Conservation (phyloP, 352 stramenopile species). For the Plasmopara viticola region DNA sequence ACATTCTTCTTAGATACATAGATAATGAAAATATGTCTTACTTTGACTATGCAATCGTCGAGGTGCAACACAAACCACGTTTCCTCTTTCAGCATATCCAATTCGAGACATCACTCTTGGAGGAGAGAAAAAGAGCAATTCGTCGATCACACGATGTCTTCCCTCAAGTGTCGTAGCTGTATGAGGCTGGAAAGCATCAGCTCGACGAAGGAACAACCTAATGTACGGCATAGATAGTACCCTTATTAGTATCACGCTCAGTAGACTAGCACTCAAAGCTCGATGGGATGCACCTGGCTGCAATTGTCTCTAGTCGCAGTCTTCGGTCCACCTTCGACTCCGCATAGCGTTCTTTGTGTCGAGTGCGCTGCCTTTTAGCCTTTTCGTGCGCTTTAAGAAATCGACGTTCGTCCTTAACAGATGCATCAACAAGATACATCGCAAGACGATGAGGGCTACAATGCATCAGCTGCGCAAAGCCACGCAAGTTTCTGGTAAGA, state of each 20-base stretch:
- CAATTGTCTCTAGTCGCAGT: constrained; percentile 22
- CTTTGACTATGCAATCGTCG: background rate
- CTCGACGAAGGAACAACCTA: constrained; percentile 16
- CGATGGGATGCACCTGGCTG: constrained; percentile 17
- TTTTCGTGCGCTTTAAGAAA: constrained; percentile 11
- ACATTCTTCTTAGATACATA: background rate
- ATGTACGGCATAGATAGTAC: background rate
- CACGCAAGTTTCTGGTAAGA: constrained; percentile 21
- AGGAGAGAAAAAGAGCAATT: constrained; percentile 32
- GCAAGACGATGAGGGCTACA: constrained; percentile 16
- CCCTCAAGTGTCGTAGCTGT: constrained; percentile 12
- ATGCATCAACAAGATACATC: constrained; percentile 11
- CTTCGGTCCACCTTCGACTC: constrained; percentile 1
- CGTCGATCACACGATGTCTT: constrained; percentile 17
- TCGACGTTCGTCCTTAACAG: constrained; percentile 1
- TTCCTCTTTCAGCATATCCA: constrained; percentile 18
- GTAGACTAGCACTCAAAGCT: background rate
- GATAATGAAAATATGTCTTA: constrained; percentile 1
- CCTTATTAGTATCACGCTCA: background rate
- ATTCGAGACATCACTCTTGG: constrained; percentile 26
- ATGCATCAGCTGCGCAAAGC: constrained; percentile 12
- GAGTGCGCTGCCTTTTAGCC: background rate
- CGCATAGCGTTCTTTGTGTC: background rate
- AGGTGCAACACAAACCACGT: constrained; percentile 26
- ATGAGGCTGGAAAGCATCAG: constrained; percentile 6